Evolutionary conservation across 495 filamentous ascomycete species (phyloP).

Genomic region (Podospora pseudocomata): DNA sequence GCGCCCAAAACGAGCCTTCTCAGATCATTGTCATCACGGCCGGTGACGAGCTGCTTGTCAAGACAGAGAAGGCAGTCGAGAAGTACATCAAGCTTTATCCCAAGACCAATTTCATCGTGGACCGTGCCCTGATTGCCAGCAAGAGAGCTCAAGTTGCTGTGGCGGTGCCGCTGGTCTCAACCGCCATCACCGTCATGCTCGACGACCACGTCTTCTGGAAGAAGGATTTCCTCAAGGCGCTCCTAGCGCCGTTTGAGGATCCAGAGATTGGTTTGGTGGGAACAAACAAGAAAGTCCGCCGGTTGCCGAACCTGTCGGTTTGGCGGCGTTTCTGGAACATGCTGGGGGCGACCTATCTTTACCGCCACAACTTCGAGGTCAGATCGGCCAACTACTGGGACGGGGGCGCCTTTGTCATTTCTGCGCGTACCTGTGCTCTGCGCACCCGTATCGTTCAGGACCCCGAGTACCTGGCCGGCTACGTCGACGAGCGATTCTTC

Average conservation of each 20-base stretch:
- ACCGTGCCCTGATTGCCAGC: conserved; percentile 31
- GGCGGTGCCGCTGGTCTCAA: conserved; percentile 41
- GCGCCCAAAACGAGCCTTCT: conserved; percentile 31
- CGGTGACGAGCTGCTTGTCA: conserved; percentile 20
- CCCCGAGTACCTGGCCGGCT: conserved; percentile 46
- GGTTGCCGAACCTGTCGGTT: conserved; percentile 28
- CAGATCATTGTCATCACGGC: conserved; percentile 40
- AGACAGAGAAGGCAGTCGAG: conserved; percentile 15
- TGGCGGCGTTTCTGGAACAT: conserved; percentile 47
- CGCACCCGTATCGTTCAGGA: conserved; percentile 48
- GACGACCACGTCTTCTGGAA: conserved; percentile 59
- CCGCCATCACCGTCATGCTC: conserved; percentile 45
- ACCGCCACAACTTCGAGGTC: conserved; percentile 57
- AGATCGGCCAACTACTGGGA: conserved; percentile 52
- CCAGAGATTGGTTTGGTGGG: conserved; percentile 50
- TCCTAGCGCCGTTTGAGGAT: conserved; percentile 53
- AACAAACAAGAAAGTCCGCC: conserved; percentile 48
- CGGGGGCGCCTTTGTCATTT: conserved; percentile 55
- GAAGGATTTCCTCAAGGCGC: conserved; percentile 36
- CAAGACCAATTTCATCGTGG: conserved; percentile 21
- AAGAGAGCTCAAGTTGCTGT: conserved; percentile 50
- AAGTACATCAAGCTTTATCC: conserved; percentile 15
- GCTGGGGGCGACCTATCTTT: conserved; percentile 51
- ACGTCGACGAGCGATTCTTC: conserved; percentile 55
- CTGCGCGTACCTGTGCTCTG: conserved; percentile 49